Evolutionary conservation across 352 stramenopile genomes (phyloP).

Genomic region (Pythium coloratum): DNA sequence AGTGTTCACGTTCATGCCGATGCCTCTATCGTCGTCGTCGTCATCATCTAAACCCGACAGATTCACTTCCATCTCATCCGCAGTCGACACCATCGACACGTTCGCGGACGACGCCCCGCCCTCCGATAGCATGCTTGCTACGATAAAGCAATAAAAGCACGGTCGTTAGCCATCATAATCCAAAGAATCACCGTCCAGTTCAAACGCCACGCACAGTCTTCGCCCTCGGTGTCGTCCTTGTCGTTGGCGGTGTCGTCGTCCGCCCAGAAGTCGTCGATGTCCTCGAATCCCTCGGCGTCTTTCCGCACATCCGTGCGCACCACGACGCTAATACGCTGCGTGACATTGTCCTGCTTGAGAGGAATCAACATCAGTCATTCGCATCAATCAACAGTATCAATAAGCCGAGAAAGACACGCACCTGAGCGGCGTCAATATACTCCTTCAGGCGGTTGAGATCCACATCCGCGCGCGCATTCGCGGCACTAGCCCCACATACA

Average conservation of each 20-base stretch:
- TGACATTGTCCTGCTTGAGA: conserved; percentile 17
- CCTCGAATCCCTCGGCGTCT: conserved; percentile 80
- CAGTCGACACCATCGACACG: conserved; percentile 25
- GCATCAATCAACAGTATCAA: not conserved
- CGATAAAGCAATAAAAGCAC: not conserved
- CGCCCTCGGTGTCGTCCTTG: conserved; percentile 41
- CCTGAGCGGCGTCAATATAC: conserved; percentile 58
- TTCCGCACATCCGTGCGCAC: conserved; percentile 70
- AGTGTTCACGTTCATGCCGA: not conserved
- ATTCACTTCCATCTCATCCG: conserved; percentile 23
- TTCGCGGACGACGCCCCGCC: conserved; percentile 21
- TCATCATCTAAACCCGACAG: conserved; percentile 15
- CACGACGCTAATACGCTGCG: conserved; percentile 44
- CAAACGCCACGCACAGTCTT: conserved; percentile 33
- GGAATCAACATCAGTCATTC: not conserved
- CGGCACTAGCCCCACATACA: conserved; percentile 20
- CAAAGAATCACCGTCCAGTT: not conserved
- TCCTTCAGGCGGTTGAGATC: conserved; percentile 52
- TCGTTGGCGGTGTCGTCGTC: conserved; percentile 48
- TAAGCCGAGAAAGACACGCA: conserved; percentile 1
- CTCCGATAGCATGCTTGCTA: conserved; percentile 28
- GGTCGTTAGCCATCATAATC: not conserved
- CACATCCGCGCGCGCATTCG: conserved; percentile 46
- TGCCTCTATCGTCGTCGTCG: conserved; percentile 13
- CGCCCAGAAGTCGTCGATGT: conserved; percentile 88